Base-by-base conservation (phyloP, 148 eudicot genomes). In the Nepenthes gracilis region DNA sequence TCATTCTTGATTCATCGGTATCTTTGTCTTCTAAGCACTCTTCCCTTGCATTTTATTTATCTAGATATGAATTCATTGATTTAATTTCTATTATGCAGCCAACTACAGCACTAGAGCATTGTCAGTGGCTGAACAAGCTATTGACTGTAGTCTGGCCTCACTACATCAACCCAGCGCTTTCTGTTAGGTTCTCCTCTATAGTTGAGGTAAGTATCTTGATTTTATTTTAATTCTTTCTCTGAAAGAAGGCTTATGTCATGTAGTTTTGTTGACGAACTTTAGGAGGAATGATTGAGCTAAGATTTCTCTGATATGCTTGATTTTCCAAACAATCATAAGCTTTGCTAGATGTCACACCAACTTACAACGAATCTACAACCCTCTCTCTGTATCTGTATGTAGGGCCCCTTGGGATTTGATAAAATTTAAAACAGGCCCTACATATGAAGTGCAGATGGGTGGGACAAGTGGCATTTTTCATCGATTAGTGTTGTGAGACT, bases 81-180 rank as follows among this genome's bases (percentile, higher is more conserved):
- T 36, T 68, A 47, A 36, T 43, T 53, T 38, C 8, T 54, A 10
- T 14, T 14, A 53, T 37, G 32, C 57, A 94, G 99, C 86, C 93
- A 52, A 75, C 72, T 47, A 94, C 99, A 61, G 90, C 99, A 35
- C 60, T 86, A 80, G 99, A 94, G 70, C 93, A 86, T 66, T 94
- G 95, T 72, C 90, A 86, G 70, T 94, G 99, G 99, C 80, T 94
- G 67, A 89, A 90, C 83, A 94, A 85, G 83, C 79, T 94, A 66
- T 61, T 94, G 60, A 67, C 69, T 65, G 92, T 86, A 66, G 66
- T 94, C 64, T 94, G 99, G 99, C 80, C 92, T 38, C 73, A 77
- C 60, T 94, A 71, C 73, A 77, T 94, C 49, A 84, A 78, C 72
- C 88, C 87, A 14, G 87, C 71, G 85, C 68, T 94, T 67, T 94